Conservation (phyloP, 805 yeast genomes). For the baker's yeast (Saccharomyces cerevisiae) region DNA sequence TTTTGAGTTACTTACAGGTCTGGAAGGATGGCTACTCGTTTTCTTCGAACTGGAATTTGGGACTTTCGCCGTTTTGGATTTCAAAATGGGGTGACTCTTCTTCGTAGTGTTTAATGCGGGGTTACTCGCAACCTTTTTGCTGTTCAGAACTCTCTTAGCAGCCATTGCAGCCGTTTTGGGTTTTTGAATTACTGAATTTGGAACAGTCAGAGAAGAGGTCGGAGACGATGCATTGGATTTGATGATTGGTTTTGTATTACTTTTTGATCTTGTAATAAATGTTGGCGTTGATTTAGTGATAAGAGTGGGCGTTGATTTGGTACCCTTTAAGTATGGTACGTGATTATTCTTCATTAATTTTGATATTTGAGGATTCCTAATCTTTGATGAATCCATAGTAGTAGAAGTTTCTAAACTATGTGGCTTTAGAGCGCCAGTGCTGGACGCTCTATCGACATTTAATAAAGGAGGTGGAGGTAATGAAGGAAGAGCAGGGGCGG, state of each 20-base stretch:
- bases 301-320: slow-evolving; percentile 16
- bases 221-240: slow-evolving; percentile 4
- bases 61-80: background rate
- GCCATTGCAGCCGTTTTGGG: slow-evolving; percentile 6
- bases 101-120: background rate
- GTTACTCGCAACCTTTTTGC: background rate
- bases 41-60: background rate
- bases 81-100: background rate
- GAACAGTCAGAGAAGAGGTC: background rate
- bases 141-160: slow-evolving; percentile 5
- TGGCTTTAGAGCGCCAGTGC: slow-evolving; percentile 2
- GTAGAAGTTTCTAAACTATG: slow-evolving; percentile 5
- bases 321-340: slow-evolving; percentile 6
- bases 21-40: background rate
- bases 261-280: background rate
- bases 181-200: background rate
- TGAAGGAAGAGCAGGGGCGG: background rate
- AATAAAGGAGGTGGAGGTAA: background rate
- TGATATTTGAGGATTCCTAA: background rate
- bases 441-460: background rate
- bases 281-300: slow-evolving; percentile 4
- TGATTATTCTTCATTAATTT: background rate
- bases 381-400: background rate
- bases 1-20: background rate
- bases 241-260: background rate